Evolutionary conservation across 306 rosid genomes (phyloP).

Genomic region (Trifolium repens): DNA sequence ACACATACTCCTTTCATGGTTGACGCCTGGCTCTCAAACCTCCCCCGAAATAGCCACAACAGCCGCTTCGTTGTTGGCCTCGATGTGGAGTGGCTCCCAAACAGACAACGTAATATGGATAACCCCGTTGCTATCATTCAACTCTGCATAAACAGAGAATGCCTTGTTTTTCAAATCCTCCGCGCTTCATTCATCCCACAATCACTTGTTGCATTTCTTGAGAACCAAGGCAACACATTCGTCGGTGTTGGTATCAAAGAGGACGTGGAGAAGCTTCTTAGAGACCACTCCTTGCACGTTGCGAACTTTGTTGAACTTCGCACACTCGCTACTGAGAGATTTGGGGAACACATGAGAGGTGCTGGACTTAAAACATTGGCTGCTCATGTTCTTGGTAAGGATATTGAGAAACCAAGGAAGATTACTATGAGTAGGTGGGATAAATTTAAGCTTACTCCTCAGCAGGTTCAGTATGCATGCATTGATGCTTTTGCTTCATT

Average conservation of each 20-base stretch:
- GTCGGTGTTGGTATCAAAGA: slow-evolving; percentile 46
- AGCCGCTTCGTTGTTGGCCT: slow-evolving; percentile 37
- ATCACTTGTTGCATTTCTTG: slow-evolving; percentile 35
- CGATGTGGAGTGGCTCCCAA: slow-evolving; percentile 60
- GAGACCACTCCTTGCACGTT: slow-evolving; percentile 31
- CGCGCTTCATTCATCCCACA: slow-evolving; percentile 38
- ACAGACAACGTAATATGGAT: slow-evolving; percentile 14
- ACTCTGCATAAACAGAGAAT: slow-evolving; percentile 39
- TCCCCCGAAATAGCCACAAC: background rate
- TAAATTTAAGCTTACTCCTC: slow-evolving; percentile 4
- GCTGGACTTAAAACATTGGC: slow-evolving; percentile 39
- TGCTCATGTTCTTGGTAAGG: slow-evolving; percentile 17
- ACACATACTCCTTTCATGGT: slow-evolving; percentile 44
- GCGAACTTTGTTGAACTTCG: slow-evolving; percentile 37
- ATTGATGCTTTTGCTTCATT: slow-evolving; percentile 48
- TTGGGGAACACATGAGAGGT: background rate
- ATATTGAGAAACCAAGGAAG: slow-evolving; percentile 36
- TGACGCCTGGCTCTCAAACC: slow-evolving; percentile 43
- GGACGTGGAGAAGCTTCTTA: slow-evolving; percentile 43
- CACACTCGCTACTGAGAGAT: slow-evolving; percentile 26
- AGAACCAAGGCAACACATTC: slow-evolving; percentile 23
- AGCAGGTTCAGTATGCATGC: slow-evolving; percentile 49
- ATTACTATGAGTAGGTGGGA: slow-evolving; percentile 45
- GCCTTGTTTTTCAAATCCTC: slow-evolving; percentile 53
- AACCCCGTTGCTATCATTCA: slow-evolving; percentile 44